Percentiles rank a stretch among this genome's conserved stretches.
Conservation (phyloP, 305 asterid species). For the Rubia tinctorum region DNA sequence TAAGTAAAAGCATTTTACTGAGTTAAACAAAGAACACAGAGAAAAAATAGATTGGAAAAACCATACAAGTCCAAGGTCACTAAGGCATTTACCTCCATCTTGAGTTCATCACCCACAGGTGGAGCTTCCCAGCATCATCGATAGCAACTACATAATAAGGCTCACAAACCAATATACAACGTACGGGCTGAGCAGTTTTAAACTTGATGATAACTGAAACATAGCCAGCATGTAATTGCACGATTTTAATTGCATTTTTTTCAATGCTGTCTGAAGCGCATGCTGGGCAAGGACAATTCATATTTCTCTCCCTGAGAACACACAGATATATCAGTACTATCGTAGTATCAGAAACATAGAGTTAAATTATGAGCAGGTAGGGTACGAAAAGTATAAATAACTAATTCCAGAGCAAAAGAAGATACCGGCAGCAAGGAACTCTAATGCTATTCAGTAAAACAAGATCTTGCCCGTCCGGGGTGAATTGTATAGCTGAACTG, state of each 20-base stretch:
- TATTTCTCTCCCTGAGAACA: conserved; percentile 58
- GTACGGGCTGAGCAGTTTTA: conserved; percentile 46
- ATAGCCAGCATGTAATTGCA: conserved; percentile 60
- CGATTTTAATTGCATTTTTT: conserved; percentile 71
- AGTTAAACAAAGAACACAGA: background rate
- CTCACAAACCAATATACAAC: conserved; percentile 74
- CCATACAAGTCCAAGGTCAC: background rate
- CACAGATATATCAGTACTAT: conserved; percentile 20
- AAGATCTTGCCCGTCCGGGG: conserved; percentile 69
- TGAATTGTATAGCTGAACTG: conserved; percentile 63
- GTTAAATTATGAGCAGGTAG: conserved; percentile 17
- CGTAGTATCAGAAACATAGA: conserved; percentile 5
- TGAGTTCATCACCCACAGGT: conserved; percentile 84
- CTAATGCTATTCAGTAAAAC: conserved; percentile 61
- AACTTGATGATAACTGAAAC: conserved; percentile 57
- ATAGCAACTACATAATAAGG: conserved; percentile 78
- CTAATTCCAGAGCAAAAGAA: conserved; percentile 8
- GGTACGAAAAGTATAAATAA: background rate
- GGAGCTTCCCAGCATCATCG: conserved; percentile 79
- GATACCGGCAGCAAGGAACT: conserved; percentile 80
- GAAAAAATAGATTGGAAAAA: background rate
- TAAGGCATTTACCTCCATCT: conserved; percentile 70
- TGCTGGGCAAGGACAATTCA: conserved; percentile 59
- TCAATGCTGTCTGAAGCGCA: conserved; percentile 55
- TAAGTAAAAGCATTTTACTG: background rate